phyloP scores from a whole-genome alignment of 257 asterid species.

The Salvia rosmarinus region DNA sequence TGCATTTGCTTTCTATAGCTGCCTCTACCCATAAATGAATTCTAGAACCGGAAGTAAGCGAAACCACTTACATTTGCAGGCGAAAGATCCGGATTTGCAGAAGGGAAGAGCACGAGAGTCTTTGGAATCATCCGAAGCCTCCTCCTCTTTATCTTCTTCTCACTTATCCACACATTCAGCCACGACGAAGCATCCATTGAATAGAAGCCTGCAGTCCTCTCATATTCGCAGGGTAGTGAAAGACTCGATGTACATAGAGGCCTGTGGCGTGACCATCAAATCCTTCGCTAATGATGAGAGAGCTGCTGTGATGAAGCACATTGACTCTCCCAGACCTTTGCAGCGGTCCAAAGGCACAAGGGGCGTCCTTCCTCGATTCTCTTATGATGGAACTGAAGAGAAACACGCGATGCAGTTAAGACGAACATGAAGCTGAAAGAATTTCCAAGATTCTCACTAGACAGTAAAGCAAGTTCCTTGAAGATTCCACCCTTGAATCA shows the following conservation, averaged over 20 bases:
- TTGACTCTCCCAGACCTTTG: slow-evolving; percentile 76
- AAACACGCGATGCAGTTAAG: slow-evolving; percentile 52
- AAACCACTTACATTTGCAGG: slow-evolving; percentile 52
- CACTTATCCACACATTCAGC: slow-evolving; percentile 50
- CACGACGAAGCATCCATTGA: slow-evolving; percentile 21
- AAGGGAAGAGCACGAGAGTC: slow-evolving; percentile 48
- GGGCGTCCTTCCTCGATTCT: slow-evolving; percentile 64
- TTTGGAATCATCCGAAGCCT: slow-evolving; percentile 55
- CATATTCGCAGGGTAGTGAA: slow-evolving; percentile 65
- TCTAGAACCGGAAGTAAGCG: slow-evolving; percentile 8
- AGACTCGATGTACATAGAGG: slow-evolving; percentile 77
- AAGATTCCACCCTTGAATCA: slow-evolving; percentile 49
- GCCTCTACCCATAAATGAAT: neutral
- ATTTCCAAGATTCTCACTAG: slow-evolving; percentile 80
- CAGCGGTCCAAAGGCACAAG: slow-evolving; percentile 43
- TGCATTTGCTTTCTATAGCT: slow-evolving; percentile 6
- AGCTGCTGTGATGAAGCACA: slow-evolving; percentile 54
- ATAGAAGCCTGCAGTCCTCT: slow-evolving; percentile 21
- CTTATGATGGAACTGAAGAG: slow-evolving; percentile 80
- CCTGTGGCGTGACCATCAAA: slow-evolving; percentile 57
- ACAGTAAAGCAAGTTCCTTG: slow-evolving; percentile 63
- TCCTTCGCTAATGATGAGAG: slow-evolving; percentile 45
- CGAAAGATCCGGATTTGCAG: slow-evolving; percentile 38
- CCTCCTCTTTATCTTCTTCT: slow-evolving; percentile 50
- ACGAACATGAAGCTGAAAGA: slow-evolving; percentile 58